Base-by-base conservation (phyloP, 116 monocot species). In the Dioscorea cayenensis region DNA sequence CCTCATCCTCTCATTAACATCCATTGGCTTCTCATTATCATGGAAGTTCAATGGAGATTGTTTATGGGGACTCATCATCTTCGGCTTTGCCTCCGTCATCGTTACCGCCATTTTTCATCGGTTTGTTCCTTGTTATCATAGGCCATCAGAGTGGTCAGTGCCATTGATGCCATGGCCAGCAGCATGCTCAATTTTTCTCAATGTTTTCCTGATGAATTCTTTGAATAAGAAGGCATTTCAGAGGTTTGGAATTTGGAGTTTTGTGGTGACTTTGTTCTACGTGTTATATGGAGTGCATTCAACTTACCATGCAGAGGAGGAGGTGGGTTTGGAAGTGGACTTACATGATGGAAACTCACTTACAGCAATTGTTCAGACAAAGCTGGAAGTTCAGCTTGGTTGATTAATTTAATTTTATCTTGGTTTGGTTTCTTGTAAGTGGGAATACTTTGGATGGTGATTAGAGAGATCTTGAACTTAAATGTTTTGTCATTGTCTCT, bases 161-260 rank as follows among this genome's bases (percentile, higher is more conserved):
- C 87, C 87, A 13, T 19, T 77, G 62, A 90, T 90, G 90, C 90
- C 90, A 8, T 90, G 90, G 90, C 90, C 90, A 7, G 84, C 90
- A 4, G 81, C 87, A 0, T 73, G 73, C 2, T 90, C 90, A 12
- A 49, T 87, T 71, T 90, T 90, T 66, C 76, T 90, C 65, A 91
- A 87, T 49, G 78, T 91, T 37, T 91, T 91, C 73, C 80, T 91
- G 18, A 80, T 85, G 77, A 72, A 71, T 13, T 68, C 61, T 35
- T 76, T 87, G 48, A 84, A 73, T 66, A 49, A 63, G 72, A 76
- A 43, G 64, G 66, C 91, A 0, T 91, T 80, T 66, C 23, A 69
- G 55, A 84, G 91, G 76, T 91, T 91, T 36, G 91, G 80, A 2
- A 58, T 85, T 52, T 87, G 91, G 87, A 85, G 83, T 29, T 25